Conservation (phyloP, 2,329 filamentous ascomycete genomes). For the Hymenoscyphus fructigenus region DNA sequence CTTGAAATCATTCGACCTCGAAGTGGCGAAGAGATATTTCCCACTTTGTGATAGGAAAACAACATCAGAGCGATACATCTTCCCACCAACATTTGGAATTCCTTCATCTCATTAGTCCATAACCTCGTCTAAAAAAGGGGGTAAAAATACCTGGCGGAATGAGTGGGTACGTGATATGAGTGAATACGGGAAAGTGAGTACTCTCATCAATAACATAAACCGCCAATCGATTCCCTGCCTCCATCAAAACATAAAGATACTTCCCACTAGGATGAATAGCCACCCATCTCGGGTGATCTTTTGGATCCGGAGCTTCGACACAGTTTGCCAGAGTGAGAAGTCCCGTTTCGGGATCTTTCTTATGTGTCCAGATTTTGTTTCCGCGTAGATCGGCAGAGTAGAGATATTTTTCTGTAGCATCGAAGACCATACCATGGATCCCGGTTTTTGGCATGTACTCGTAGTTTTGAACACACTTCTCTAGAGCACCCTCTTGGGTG, state of each 20-base stretch:
- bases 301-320: conserved; percentile 66
- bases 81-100: conserved; percentile 35
- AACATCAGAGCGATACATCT: conserved; percentile 86
- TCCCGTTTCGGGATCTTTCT: conserved; percentile 62
- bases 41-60: conserved; percentile 68
- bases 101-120: conserved; percentile 26
- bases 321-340: conserved; percentile 68
- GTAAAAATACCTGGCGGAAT: conserved; percentile 68
- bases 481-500: conserved; percentile 54
- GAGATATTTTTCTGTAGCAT: conserved; percentile 69
- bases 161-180: conserved; percentile 71
- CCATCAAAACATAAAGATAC: conserved; percentile 85
- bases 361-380: conserved; percentile 83
- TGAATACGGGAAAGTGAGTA: conserved; percentile 76
- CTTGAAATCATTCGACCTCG: conserved; percentile 73
- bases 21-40: conserved; percentile 78
- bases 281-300: conserved; percentile 85
- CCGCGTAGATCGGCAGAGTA: conserved; percentile 77
- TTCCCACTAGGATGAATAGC: conserved; percentile 76
- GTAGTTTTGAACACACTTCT: conserved; percentile 69
- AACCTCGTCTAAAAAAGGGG: background rate
- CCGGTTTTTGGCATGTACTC: conserved; percentile 68
- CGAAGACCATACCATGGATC: conserved; percentile 82
- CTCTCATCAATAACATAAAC: conserved; percentile 76
- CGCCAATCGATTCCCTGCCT: conserved; percentile 80